Percentiles rank a stretch among this genome's conserved stretches.
Evolutionary conservation across 148 eudicot genomes (phyloP).

Genomic region (Spergularia bocconei): DNA sequence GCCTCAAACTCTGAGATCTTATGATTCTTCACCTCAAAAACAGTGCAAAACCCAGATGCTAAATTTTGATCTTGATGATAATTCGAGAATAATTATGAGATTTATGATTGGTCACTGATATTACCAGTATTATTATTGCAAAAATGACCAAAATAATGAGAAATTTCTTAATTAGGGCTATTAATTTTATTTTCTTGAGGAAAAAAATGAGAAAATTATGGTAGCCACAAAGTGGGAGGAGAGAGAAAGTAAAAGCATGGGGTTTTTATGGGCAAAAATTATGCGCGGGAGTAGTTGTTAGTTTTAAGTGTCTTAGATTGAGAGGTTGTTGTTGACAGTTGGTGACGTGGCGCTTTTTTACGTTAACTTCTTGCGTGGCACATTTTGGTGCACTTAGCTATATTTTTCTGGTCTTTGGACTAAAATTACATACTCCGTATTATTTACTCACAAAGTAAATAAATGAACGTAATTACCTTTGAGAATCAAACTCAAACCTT

Average conservation of each 20-base stretch:
- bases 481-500: too few species aligned
- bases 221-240: slow-evolving; percentile 25
- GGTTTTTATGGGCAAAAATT: neutral
- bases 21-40: neutral
- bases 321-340: neutral
- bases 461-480: too few species aligned
- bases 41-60: slow-evolving; percentile 15
- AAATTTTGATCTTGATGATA: slow-evolving; percentile 17
- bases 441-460: too few species aligned
- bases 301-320: slow-evolving; percentile 3
- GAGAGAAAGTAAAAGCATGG: slow-evolving; percentile 6
- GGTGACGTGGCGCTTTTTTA: neutral
- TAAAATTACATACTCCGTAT: too few species aligned
- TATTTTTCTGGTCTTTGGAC: neutral
- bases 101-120: neutral
- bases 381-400: slow-evolving; percentile 6
- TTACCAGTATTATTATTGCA: neutral
- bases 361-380: slow-evolving; percentile 7
- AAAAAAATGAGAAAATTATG: slow-evolving; percentile 12
- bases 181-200: neutral
- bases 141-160: neutral
- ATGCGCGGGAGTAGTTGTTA: neutral
- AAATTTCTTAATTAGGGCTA: neutral
- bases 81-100: neutral
- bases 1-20: slow-evolving; percentile 10